Evolutionary conservation across 768 basidiomycete species (phyloP).

Genomic region (Coprinopsis strossmayeri): DNA sequence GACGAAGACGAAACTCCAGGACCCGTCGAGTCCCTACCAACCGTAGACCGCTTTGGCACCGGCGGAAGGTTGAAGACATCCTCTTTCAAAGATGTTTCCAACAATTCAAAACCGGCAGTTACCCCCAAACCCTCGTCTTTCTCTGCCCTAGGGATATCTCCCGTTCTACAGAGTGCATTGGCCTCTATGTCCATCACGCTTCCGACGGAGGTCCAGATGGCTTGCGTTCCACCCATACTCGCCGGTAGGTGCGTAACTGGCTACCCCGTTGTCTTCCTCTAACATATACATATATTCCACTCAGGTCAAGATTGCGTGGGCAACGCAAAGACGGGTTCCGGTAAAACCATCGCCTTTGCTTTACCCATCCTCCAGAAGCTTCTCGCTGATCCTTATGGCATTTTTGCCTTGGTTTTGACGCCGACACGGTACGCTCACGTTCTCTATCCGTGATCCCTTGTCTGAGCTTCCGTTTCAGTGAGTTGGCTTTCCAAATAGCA

Average conservation of each 20-base stretch:
- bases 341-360: slow-evolving; percentile 97
- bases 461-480: slow-evolving; percentile 41
- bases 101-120: too few species aligned
- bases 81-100: too few species aligned
- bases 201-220: slow-evolving; percentile 85
- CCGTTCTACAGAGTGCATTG: slow-evolving; percentile 57
- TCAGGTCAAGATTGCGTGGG: slow-evolving; percentile 94
- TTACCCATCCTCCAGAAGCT: slow-evolving; percentile 89
- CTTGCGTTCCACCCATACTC: slow-evolving; percentile 85
- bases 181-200: slow-evolving; percentile 74
- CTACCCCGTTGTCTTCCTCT: background rate
- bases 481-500: slow-evolving; percentile 94
- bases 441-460: background rate
- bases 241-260: slow-evolving; percentile 41
- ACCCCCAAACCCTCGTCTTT: slow-evolving; percentile 25
- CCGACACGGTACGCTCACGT: slow-evolving; percentile 69
- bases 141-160: slow-evolving; percentile 51
- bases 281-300: background rate
- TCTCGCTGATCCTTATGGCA: slow-evolving; percentile 86
- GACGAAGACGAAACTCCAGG: slow-evolving; percentile 6
- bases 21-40: slow-evolving; percentile 9
- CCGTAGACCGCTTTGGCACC: slow-evolving; percentile 15
- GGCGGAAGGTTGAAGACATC: too few species aligned
- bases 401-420: slow-evolving; percentile 89
- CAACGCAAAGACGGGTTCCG: slow-evolving; percentile 95